Conservation (phyloP, 345 rosid genomes). For the Dipteronia sinensis region DNA sequence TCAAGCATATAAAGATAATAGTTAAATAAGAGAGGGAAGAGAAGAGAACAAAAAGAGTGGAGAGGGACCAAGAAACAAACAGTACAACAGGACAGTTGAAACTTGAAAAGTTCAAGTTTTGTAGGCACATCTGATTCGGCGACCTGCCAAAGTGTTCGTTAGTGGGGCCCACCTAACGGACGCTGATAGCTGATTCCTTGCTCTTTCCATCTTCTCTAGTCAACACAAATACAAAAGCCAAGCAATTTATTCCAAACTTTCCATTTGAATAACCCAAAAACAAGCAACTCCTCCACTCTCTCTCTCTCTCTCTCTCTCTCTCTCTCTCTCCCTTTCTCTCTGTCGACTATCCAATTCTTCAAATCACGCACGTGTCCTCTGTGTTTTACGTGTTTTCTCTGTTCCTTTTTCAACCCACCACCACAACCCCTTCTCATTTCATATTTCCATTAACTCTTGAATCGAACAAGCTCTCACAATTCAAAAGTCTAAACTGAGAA, state of each 20-base stretch:
- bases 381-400: not conserved
- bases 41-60: not conserved
- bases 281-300: too few relatives aligned
- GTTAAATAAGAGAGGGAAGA: too few relatives aligned
- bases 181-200: too few relatives aligned
- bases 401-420: not conserved
- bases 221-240: not conserved
- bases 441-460: constrained; percentile 8
- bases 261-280: not conserved
- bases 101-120: not conserved
- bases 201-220: not conserved
- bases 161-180: constrained; percentile 7
- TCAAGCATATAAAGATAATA: too few relatives aligned
- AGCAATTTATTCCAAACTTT: not conserved
- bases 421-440: constrained; percentile 1
- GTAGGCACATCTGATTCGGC: constrained; percentile 17
- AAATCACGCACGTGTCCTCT: not conserved
- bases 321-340: not conserved
- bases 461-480: constrained; percentile 11
- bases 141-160: not conserved
- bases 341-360: not conserved
- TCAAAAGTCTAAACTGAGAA: too few relatives aligned
- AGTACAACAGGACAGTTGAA: not conserved
- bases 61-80: not conserved
- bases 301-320: too few relatives aligned